Percentiles rank a stretch among this genome's conserved stretches.
Evolutionary conservation across 805 yeast genomes (phyloP).

Genomic region (Candida verbasci): DNA sequence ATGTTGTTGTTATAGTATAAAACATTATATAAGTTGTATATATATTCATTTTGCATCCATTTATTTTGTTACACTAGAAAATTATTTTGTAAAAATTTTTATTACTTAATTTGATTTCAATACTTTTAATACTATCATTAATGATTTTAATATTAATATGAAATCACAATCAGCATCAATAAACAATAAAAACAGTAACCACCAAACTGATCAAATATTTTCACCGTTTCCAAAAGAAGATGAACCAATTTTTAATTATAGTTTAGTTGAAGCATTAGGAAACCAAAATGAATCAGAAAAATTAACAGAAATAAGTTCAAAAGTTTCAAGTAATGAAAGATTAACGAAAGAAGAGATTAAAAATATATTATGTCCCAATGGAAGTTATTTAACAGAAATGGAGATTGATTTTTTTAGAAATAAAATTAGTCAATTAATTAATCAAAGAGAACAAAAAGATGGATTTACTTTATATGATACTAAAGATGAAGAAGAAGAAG

Average conservation of each 20-base stretch:
- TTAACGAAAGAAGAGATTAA: background rate
- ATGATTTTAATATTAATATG: no score
- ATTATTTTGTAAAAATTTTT: no score
- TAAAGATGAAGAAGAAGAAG: constrained; percentile 35
- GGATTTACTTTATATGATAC: constrained; percentile 34
- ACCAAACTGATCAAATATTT: constrained; percentile 10
- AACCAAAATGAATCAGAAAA: constrained; percentile 20
- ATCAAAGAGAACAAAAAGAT: constrained; percentile 8
- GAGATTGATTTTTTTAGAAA: constrained; percentile 27
- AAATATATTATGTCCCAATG: background rate
- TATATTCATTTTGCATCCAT: no score
- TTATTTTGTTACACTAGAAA: no score
- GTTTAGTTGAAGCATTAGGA: constrained; percentile 27
- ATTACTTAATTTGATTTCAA: no score
- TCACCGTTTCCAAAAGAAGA: constrained; percentile 27
- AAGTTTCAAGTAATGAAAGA: background rate
- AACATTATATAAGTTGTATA: no score
- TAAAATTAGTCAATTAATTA: constrained; percentile 22
- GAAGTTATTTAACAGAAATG: constrained; percentile 16
- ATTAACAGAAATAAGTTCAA: constrained; percentile 2
- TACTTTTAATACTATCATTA: no score
- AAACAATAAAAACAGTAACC: background rate
- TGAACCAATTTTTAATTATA: constrained; percentile 22
- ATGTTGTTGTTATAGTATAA: no score
- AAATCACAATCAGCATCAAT: background rate